phyloP scores from a whole-genome alignment of 2,329 filamentous ascomycete species.

The Trichoderma endophyticum region DNA sequence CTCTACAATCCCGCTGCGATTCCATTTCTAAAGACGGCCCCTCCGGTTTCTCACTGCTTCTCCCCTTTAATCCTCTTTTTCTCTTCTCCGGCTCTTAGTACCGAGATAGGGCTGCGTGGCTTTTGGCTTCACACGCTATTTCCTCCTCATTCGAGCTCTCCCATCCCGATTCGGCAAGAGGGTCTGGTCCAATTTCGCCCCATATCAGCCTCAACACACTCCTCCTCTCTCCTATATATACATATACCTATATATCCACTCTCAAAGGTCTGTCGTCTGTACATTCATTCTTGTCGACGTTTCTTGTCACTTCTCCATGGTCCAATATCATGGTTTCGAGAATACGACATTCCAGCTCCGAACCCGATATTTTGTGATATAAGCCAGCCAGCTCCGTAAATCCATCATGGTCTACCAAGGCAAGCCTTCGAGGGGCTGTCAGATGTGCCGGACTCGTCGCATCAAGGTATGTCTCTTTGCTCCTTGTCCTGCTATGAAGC shows the following conservation, averaged over 20 bases:
- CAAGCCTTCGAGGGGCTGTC: slow-evolving; percentile 65
- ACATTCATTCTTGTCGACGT: neutral
- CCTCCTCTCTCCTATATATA: neutral
- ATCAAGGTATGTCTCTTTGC: slow-evolving; percentile 59
- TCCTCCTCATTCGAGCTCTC: neutral
- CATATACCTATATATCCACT: neutral
- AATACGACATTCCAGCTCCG: neutral
- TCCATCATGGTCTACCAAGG: slow-evolving; percentile 61
- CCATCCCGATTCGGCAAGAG: neutral
- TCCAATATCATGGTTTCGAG: neutral
- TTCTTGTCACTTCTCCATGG: neutral
- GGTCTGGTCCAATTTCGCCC: neutral
- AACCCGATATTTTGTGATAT: neutral
- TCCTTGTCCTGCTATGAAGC: neutral
- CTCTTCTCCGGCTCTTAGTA: neutral
- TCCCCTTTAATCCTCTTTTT: neutral
- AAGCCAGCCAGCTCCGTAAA: neutral
- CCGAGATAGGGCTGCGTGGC: neutral
- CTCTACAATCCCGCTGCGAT: neutral
- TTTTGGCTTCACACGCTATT: neutral
- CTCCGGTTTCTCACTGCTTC: neutral
- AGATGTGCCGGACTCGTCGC: slow-evolving; percentile 69
- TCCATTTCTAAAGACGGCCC: neutral
- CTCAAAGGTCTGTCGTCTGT: neutral
- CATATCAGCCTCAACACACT: neutral